These are phyloP conservation scores for Dissoconium aciculare DNA, from an alignment of 2,329 filamentous ascomycete species.

Conservation along the genomic window DNA sequence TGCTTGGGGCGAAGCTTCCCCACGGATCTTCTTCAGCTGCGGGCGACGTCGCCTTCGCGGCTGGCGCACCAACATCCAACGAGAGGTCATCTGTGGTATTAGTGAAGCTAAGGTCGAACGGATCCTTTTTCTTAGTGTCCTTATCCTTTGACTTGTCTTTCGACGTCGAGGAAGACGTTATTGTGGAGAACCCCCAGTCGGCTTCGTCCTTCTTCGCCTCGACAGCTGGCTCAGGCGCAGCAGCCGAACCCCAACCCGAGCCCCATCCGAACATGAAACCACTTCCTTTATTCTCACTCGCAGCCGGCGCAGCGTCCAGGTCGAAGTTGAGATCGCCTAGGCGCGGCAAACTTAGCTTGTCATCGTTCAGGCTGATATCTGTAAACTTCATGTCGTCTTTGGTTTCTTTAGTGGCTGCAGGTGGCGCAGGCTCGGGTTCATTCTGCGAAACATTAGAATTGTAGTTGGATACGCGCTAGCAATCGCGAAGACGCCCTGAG, in stretches of 20 bases:
- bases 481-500: slow-evolving; percentile 2
- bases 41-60: slow-evolving; percentile 11
- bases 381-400: slow-evolving; percentile 31
- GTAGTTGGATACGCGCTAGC: neutral
- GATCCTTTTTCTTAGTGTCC: slow-evolving; percentile 21
- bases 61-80: slow-evolving; percentile 12
- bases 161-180: slow-evolving; percentile 8
- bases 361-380: slow-evolving; percentile 33
- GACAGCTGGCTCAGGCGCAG: slow-evolving; percentile 8
- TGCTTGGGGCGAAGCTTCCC: slow-evolving; percentile 14
- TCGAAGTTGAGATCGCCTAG: slow-evolving; percentile 32
- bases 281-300: slow-evolving; percentile 16
- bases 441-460: too few relatives aligned
- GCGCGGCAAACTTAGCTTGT: slow-evolving; percentile 28
- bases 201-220: slow-evolving; percentile 15
- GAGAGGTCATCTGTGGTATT: slow-evolving; percentile 8
- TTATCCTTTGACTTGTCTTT: slow-evolving; percentile 23
- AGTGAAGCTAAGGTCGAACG: slow-evolving; percentile 20
- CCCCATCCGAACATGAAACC: slow-evolving; percentile 24
- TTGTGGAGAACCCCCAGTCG: slow-evolving; percentile 16
- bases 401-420: slow-evolving; percentile 11
- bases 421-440: slow-evolving; percentile 11
- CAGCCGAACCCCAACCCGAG: slow-evolving; percentile 19
- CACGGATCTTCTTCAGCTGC: slow-evolving; percentile 15
- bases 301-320: slow-evolving; percentile 12